Conservation (phyloP, 1,139 yeast species). For the Scheffersomyces illinoinensis region DNA sequence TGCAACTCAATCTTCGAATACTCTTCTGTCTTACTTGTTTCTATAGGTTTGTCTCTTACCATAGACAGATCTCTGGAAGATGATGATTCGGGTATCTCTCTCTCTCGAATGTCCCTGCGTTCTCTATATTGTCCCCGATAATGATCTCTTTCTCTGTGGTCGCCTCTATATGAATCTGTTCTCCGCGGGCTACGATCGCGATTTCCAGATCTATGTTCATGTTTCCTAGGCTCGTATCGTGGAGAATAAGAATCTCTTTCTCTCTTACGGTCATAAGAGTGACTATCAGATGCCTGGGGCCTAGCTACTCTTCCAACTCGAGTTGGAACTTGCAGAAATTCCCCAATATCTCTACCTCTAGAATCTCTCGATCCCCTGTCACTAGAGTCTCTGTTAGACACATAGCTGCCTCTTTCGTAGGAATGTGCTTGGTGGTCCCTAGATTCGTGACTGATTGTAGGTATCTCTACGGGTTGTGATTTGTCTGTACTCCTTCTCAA, state of each 20-base stretch:
- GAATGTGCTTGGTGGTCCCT: neutral
- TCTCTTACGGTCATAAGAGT: neutral
- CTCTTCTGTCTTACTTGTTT: neutral
- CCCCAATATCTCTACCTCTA: slow-evolving; percentile 3
- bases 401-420: neutral
- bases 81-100: neutral
- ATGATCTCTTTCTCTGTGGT: neutral
- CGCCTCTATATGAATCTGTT: neutral
- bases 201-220: neutral
- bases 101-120: neutral
- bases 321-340: neutral
- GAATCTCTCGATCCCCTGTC: slow-evolving; percentile 3
- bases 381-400: neutral
- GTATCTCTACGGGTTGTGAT: neutral
- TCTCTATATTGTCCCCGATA: neutral
- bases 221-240: neutral
- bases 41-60: neutral
- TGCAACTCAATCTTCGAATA: neutral
- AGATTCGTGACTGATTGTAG: neutral
- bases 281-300: neutral
- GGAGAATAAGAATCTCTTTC: neutral
- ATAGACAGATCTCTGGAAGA: neutral
- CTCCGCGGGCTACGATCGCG: neutral
- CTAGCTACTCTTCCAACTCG: neutral
- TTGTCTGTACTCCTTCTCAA: neutral